Conservation (phyloP, 768 basidiomycete genomes). For the Tylopilus sp. region DNA sequence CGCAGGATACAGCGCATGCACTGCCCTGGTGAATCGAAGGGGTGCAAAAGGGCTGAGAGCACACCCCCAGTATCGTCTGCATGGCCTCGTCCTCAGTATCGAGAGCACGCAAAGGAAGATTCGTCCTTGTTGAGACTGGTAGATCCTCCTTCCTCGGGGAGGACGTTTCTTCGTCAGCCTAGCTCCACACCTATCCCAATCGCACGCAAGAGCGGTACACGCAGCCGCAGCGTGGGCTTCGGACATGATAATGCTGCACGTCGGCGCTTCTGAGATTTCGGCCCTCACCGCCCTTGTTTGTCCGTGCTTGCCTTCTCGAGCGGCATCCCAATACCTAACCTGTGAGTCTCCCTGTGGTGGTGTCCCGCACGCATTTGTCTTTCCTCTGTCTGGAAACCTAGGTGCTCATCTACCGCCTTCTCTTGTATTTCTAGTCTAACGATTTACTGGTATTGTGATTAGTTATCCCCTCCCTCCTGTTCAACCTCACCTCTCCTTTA, state of each 20-base stretch:
- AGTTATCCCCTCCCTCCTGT: background rate
- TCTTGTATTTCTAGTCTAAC: slow-evolving; percentile 16
- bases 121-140: slow-evolving; percentile 1
- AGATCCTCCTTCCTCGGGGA: slow-evolving; percentile 2
- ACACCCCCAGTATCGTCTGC: slow-evolving; percentile 26
- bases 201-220: slow-evolving; percentile 14
- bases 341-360: slow-evolving; percentile 19
- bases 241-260: slow-evolving; percentile 12
- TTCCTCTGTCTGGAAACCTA: background rate
- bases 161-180: slow-evolving; percentile 29
- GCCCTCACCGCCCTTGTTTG: background rate
- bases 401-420: slow-evolving; percentile 14
- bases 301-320: background rate
- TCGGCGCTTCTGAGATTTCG: slow-evolving; percentile 13
- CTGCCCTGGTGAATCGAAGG: background rate
- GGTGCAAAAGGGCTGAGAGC: slow-evolving; percentile 27
- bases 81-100: slow-evolving; percentile 16
- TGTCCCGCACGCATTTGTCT: slow-evolving; percentile 3
- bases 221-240: slow-evolving; percentile 29
- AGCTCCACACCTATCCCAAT: slow-evolving; percentile 25
- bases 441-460: slow-evolving; percentile 8
- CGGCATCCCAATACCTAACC: background rate
- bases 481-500: background rate
- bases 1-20: slow-evolving; percentile 17
- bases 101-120: slow-evolving; percentile 12